phyloP scores from a whole-genome alignment of 2,329 filamentous ascomycete genomes.

The Talaromyces atroroseus region DNA sequence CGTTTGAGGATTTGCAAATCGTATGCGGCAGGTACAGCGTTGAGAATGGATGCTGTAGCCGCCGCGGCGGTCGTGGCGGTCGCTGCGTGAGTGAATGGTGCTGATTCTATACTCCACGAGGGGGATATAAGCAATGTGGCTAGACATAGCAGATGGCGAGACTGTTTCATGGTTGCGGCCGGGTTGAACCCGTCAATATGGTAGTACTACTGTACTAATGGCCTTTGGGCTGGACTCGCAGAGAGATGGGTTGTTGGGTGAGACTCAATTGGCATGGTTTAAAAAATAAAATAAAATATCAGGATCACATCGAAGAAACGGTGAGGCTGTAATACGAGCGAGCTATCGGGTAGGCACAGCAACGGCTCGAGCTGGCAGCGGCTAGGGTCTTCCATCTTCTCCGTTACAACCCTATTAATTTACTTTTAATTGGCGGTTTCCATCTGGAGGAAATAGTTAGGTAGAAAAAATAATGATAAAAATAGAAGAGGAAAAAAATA shows the following conservation, averaged over 20 bases:
- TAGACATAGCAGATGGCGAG: constrained; percentile 22
- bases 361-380: too few species aligned
- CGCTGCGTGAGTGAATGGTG: constrained; percentile 27
- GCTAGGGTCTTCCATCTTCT: too few species aligned
- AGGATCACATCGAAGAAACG: too few species aligned
- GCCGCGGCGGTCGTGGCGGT: constrained; percentile 10
- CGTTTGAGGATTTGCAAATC: constrained; percentile 29
- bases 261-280: background rate
- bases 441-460: too few species aligned
- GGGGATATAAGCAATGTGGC: constrained; percentile 27
- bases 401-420: too few species aligned
- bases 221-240: too few species aligned
- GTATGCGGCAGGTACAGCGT: constrained; percentile 16
- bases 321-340: background rate
- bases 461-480: background rate
- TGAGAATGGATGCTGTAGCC: constrained; percentile 19
- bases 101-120: constrained; percentile 25
- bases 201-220: background rate
- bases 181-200: constrained; percentile 6
- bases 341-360: background rate
- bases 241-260: too few species aligned
- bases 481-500: background rate
- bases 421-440: too few species aligned
- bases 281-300: background rate
- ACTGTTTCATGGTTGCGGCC: constrained; percentile 28